Evolutionary conservation across 164 flowering plant genomes (phyloP).

Genomic region (Piper longum): DNA sequence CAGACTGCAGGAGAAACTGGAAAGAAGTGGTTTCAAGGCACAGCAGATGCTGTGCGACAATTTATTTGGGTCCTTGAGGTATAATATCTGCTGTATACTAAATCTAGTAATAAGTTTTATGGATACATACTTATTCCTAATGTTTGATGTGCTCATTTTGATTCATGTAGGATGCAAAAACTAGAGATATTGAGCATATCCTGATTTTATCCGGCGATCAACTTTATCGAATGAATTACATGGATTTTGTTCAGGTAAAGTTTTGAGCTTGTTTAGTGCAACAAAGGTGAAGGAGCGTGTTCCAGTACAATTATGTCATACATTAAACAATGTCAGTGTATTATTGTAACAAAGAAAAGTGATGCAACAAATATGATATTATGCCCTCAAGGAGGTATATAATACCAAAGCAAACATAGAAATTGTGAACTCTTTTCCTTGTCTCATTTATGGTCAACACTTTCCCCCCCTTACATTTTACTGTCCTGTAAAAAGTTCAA

Average conservation of each 20-base stretch:
- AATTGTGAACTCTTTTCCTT: too few species aligned
- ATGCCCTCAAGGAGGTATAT: too few species aligned
- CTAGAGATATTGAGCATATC: conserved; percentile 63
- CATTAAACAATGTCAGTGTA: not conserved
- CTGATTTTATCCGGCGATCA: conserved; percentile 86
- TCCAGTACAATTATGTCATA: not conserved
- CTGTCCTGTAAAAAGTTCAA: too few species aligned
- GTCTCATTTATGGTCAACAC: too few species aligned
- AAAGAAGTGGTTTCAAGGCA: conserved; percentile 30
- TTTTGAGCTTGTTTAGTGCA: not conserved
- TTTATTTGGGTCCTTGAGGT: conserved; percentile 8
- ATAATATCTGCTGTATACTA: not conserved
- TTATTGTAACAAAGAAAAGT: not conserved
- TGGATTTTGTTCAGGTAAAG: conserved; percentile 77
- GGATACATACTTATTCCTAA: not conserved
- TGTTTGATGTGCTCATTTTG: conserved; percentile 1
- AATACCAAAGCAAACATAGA: too few species aligned
- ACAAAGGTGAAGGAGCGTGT: too few species aligned
- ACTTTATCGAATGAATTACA: conserved; percentile 88
- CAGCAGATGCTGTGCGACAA: conserved; percentile 12
- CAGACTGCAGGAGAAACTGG: conserved; percentile 89
- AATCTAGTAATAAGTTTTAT: not conserved
- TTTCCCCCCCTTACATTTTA: too few species aligned
- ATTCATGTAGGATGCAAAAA: conserved; percentile 64
- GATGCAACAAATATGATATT: not conserved